phyloP scores from a whole-genome alignment of 768 basidiomycete genomes.

The Lentinus tigrinus region DNA sequence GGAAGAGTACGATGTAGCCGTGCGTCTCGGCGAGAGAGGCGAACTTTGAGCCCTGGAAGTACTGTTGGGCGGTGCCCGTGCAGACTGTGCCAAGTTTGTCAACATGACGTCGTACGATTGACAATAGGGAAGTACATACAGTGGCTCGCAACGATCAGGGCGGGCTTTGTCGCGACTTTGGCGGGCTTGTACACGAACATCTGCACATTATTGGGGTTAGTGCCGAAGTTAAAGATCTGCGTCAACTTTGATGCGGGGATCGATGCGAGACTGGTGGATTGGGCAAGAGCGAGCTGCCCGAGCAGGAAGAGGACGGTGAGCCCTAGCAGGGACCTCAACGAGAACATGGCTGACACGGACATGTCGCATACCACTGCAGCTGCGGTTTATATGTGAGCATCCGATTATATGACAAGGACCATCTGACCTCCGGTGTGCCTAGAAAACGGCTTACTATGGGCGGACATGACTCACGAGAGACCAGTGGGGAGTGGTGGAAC shows the following conservation, averaged over 20 bases:
- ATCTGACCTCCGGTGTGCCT: no score
- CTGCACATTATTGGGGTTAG: neutral
- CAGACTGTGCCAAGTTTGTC: conserved; percentile 29
- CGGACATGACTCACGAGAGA: no score
- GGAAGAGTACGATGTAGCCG: conserved; percentile 47
- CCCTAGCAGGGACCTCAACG: no score
- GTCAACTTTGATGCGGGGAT: conserved; percentile 1
- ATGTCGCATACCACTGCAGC: no score
- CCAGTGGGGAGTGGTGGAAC: no score
- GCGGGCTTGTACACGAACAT: conserved; percentile 38
- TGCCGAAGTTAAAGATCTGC: conserved; percentile 17
- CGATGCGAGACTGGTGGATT: neutral
- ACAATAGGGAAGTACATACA: neutral
- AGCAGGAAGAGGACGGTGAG: neutral
- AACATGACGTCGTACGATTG: neutral
- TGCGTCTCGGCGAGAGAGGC: conserved; percentile 45
- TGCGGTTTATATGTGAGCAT: no score
- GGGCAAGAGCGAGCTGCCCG: neutral
- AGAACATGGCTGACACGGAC: no score
- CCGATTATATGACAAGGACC: no score
- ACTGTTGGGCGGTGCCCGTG: conserved; percentile 46
- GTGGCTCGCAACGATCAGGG: conserved; percentile 45
- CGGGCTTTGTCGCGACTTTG: conserved; percentile 27
- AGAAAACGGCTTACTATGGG: no score
- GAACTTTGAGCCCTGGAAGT: conserved; percentile 46